Percentiles rank a stretch among this genome's conserved stretches.
These are phyloP conservation scores for Phialocephala subalpina DNA, from an alignment of 2,329 filamentous ascomycete species.

Conservation along the genomic window DNA sequence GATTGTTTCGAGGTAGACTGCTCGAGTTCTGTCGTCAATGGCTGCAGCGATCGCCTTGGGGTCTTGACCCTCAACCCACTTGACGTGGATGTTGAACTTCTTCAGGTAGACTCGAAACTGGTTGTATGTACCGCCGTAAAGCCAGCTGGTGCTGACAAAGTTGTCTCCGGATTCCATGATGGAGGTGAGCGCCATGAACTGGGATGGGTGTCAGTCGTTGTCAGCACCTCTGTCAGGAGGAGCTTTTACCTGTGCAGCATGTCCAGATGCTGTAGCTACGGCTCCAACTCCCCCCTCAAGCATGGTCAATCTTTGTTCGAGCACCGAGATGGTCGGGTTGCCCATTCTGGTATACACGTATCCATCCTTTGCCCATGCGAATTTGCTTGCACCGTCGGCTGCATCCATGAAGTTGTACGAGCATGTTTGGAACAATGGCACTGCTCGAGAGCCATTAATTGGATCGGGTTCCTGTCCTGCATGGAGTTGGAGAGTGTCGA, in stretches of 20 bases:
- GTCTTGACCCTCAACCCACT: conserved; percentile 68
- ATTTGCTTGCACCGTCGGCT: conserved; percentile 72
- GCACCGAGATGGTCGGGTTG: conserved; percentile 54
- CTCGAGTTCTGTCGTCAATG: conserved; percentile 71
- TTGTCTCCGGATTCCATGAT: conserved; percentile 71
- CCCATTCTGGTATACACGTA: conserved; percentile 70
- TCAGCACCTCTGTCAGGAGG: too few species aligned
- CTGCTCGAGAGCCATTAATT: conserved; percentile 69
- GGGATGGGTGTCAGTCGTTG: conserved; percentile 37
- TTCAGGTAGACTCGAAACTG: conserved; percentile 73
- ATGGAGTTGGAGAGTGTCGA: conserved; percentile 64
- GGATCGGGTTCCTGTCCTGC: conserved; percentile 69
- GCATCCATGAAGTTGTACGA: conserved; percentile 76
- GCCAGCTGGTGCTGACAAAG: conserved; percentile 69
- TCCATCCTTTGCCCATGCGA: conserved; percentile 74
- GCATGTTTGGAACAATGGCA: conserved; percentile 74
- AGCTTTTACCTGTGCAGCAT: conserved; percentile 54
- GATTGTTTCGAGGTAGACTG: conserved; percentile 72
- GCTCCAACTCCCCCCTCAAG: conserved; percentile 73
- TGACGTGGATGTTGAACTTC: conserved; percentile 68
- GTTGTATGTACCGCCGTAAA: conserved; percentile 73
- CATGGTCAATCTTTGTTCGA: conserved; percentile 73
- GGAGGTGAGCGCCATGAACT: conserved; percentile 72
- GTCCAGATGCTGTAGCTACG: conserved; percentile 68
- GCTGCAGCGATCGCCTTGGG: conserved; percentile 63